Base-by-base conservation (phyloP, 2,329 filamentous ascomycete genomes). In the Colletotrichum sp. region DNA sequence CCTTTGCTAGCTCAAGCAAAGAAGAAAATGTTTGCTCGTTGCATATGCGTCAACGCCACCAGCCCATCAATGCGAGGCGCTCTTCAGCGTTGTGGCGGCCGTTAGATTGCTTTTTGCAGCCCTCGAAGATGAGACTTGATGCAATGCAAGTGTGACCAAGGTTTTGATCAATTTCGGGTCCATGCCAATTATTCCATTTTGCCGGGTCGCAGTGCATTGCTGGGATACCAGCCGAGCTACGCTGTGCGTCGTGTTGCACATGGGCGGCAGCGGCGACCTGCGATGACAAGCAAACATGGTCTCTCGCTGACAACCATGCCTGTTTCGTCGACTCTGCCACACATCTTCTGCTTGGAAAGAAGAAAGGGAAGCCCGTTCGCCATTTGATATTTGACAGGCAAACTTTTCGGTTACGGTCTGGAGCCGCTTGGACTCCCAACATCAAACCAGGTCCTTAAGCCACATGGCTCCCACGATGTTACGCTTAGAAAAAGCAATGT, bases 391-490 rank as follows among this genome's bases (percentile, higher is more conserved):
- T 57, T 63, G 73, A 67, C 61, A 75, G 34, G 69, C 68, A 67
- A 75, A 67, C 55, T 63, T 2, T 21, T 61, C 58, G 52, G n/a
- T 55, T 15, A 13, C n/a, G 61, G 36, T 63, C 68, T 75, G 63
- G 72, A 60, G 57, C 55, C 30, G 68, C 38, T 63, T 63, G 34
- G 34, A 66, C 60, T 36, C 16, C 60, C 28, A 65, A 18, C 34
- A 66, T n/a, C 52, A 63, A 55, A 52, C 38, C 30, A 9, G 21
- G 48, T 64, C 64, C 32, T 38, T 34, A 24, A 57, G 12, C 69
- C 57, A 75, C 64, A 71, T 74, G 63, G 43, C 57, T 18, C 8
- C 69, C 69, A 75, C 57, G 26, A 64, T 64, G 57, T 24, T 34
- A 55, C 69, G 34, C 32, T 15, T 58, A 21, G 16, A 64, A 64